phyloP scores from a whole-genome alignment of 371 early-diverging fungal species.

The Nematocida parisii region DNA sequence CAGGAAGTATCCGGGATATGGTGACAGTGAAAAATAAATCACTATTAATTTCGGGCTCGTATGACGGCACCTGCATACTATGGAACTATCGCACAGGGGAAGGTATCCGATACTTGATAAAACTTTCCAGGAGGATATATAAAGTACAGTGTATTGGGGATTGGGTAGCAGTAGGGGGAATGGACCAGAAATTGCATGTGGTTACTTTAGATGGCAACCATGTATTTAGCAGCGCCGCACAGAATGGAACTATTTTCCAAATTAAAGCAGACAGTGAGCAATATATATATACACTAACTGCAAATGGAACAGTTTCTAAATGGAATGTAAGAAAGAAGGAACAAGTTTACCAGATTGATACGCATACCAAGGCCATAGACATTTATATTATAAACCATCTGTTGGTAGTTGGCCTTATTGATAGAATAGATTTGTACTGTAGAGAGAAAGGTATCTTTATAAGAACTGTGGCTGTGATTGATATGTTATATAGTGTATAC shows the following conservation, averaged over 20 bases:
- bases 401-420: constrained; percentile 60
- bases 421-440: constrained; percentile 58
- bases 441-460: constrained; percentile 58
- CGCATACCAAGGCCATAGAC: constrained; percentile 39
- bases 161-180: constrained; percentile 79
- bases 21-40: constrained; percentile 78
- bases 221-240: constrained; percentile 13
- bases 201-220: constrained; percentile 52
- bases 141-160: constrained; percentile 80
- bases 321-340: constrained; percentile 56
- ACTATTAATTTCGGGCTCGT: constrained; percentile 80
- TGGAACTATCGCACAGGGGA: constrained; percentile 75
- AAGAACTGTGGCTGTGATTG: constrained; percentile 16
- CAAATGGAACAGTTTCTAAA: constrained; percentile 61
- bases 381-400: constrained; percentile 57
- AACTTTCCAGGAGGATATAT: constrained; percentile 77
- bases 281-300: constrained; percentile 63
- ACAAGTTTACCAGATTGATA: constrained; percentile 56
- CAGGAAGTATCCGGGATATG: constrained; percentile 83
- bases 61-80: constrained; percentile 88
- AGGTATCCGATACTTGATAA: constrained; percentile 46
- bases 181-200: constrained; percentile 71
- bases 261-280: constrained; percentile 39
- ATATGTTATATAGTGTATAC: constrained; percentile 27
- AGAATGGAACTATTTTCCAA: constrained; percentile 48